A percentile compares a stretch with the other conserved stretches of the same genome.
phyloP scores from a whole-genome alignment of 2,329 filamentous ascomycete genomes.

The Teratosphaeria zuluensis region DNA sequence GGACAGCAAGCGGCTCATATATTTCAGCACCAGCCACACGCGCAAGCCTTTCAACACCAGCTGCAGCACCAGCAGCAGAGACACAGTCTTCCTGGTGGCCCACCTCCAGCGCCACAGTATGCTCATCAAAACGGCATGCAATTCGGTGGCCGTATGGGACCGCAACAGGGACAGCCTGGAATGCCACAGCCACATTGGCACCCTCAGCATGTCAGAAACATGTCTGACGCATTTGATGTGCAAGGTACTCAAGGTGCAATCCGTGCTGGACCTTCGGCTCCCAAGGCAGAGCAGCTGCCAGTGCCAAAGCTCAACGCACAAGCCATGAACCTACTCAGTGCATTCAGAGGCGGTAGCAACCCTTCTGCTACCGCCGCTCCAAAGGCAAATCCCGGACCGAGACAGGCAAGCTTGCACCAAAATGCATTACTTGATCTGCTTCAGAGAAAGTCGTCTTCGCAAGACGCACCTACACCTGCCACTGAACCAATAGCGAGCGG shows the following conservation, averaged over 20 bases:
- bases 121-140: slow-evolving; percentile 1
- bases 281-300: slow-evolving; percentile 48
- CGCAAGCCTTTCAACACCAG: background rate
- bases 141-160: background rate
- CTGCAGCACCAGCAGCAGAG: slow-evolving; percentile 15
- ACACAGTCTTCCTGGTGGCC: slow-evolving; percentile 12
- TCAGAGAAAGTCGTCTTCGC: slow-evolving; percentile 16
- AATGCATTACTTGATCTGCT: slow-evolving; percentile 38
- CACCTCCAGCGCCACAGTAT: background rate
- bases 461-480: background rate
- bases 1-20: slow-evolving; percentile 10
- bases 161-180: background rate
- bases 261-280: slow-evolving; percentile 34
- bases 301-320: slow-evolving; percentile 50
- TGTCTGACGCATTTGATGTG: slow-evolving; percentile 3
- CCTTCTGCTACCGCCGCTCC: background rate
- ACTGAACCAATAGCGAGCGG: slow-evolving; percentile 11
- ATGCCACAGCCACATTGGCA: background rate
- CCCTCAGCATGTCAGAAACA: background rate
- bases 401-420: slow-evolving; percentile 26
- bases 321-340: slow-evolving; percentile 47
- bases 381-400: slow-evolving; percentile 6
- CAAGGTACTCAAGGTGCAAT: slow-evolving; percentile 29
- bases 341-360: slow-evolving; percentile 39
- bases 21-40: slow-evolving; percentile 9